phyloP scores from a whole-genome alignment of 2,329 filamentous ascomycete species.

The Teratosphaeria viscida region DNA sequence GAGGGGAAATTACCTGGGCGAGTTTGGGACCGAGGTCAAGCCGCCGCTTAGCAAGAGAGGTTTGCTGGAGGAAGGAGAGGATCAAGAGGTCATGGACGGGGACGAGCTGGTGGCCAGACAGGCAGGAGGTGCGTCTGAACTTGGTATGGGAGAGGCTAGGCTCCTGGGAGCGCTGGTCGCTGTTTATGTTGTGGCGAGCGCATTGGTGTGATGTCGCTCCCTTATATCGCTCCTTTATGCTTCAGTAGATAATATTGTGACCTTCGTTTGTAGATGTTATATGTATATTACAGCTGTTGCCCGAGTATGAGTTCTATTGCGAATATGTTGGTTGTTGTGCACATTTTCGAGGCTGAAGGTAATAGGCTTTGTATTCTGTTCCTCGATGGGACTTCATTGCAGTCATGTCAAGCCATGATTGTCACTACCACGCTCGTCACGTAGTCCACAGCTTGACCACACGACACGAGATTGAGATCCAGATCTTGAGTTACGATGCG shows the following conservation, averaged over 20 bases:
- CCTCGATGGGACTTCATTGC: too few species aligned
- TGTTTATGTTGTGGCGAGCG: constrained; percentile 3
- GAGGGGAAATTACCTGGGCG: constrained; percentile 26
- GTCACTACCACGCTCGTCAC: too few species aligned
- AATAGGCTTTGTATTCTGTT: too few species aligned
- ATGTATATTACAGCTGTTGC: not conserved
- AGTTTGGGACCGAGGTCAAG: constrained; percentile 26
- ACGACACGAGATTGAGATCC: too few species aligned
- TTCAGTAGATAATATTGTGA: not conserved
- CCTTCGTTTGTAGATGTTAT: not conserved
- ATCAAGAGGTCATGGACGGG: not conserved
- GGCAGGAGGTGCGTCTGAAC: not conserved
- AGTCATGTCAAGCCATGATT: too few species aligned
- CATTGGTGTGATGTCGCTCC: not conserved
- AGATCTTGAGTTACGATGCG: too few species aligned
- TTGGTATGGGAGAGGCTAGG: not conserved
- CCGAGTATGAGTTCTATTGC: too few species aligned
- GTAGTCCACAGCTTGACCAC: too few species aligned
- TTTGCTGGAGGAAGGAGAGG: constrained; percentile 7
- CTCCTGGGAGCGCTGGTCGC: constrained; percentile 6
- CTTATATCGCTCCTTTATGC: not conserved
- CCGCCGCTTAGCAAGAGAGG: constrained; percentile 10
- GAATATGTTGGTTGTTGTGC: too few species aligned
- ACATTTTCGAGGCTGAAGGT: too few species aligned
- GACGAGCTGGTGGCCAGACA: constrained; percentile 7